Base-by-base conservation (phyloP, 805 yeast species). In the Candida yuanshanica region DNA sequence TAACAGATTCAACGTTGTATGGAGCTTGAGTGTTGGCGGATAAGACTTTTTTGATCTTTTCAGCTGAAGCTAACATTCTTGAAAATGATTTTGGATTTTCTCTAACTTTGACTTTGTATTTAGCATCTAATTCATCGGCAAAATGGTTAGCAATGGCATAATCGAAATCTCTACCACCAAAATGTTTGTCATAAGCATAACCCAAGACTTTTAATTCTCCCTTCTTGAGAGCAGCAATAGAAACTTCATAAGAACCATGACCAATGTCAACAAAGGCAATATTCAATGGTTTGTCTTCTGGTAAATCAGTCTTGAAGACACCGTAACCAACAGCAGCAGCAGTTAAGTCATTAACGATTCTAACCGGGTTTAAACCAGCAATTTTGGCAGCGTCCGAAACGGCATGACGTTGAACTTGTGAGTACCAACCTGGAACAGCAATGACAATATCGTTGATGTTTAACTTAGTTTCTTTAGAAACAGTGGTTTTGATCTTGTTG, bases 321-420 rank as follows among this genome's bases (percentile, higher is more conserved):
- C 99, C 99, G 73, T 93, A 95, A 56, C 97, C 95, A 51, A 93
- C 96, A 58, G 97, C 98, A 47, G 99, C 99, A 47, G 99, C 98
- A 44, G 98, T 90, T 52, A 86, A 83, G 66, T 93, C 99, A 67
- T 93, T 93, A 56, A 93, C 95, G 50, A 93, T 81, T 78, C 99
- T 86, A 46, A 93, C 97, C 46, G 99, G 98, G 81, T 93, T 93
- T 62, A 93, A 77, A 50, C 96, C 96, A 45, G 99, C 98, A 64
- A 93, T 85, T 63, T 75, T 78, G 60, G 96, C 91, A 44, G 99
- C 96, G 64, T 93, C 98, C 46, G 88, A 75, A 52, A 93, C 82
- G 49, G 96, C 96, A 59, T 95, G 88, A 70, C 99, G 90, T 74
- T 93, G 98, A 60, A 77, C 80, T 67, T 93, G 98, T 42, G 95